A percentile compares a stretch with the other conserved stretches of the same genome.
Evolutionary conservation across 176 grass and related monocot species (phyloP).

Genomic region (Triticum dicoccoides): DNA sequence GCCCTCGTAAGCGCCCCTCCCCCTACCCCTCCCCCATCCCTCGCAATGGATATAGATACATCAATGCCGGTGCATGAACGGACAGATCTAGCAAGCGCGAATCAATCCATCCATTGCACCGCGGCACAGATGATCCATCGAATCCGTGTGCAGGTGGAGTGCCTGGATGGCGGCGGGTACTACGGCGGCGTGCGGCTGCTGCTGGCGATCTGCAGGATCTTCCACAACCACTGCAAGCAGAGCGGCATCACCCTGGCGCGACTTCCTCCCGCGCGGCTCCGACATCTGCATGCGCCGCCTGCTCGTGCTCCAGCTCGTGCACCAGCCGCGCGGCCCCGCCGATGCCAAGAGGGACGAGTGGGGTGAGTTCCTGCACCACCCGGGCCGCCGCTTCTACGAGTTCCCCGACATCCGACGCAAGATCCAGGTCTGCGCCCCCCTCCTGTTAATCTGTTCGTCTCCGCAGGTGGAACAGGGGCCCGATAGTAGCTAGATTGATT

Average conservation of each 20-base stretch:
- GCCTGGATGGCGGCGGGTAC: background rate
- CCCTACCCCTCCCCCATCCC: too few relatives aligned
- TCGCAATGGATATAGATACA: too few relatives aligned
- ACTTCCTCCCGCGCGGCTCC: slow-evolving; percentile 92
- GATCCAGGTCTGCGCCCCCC: slow-evolving; percentile 59
- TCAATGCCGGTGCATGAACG: background rate
- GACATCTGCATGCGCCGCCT: slow-evolving; percentile 92
- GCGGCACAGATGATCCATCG: background rate
- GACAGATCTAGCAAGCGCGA: background rate
- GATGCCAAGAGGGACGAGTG: slow-evolving; percentile 73
- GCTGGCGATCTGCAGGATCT: slow-evolving; percentile 6
- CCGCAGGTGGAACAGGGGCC: too few relatives aligned
- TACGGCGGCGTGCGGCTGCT: slow-evolving; percentile 14
- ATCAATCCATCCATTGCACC: background rate
- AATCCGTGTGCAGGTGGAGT: background rate
- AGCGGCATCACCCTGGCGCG: slow-evolving; percentile 48
- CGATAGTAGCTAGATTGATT: background rate
- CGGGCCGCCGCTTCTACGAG: slow-evolving; percentile 72
- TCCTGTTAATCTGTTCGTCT: too few relatives aligned
- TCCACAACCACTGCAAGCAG: background rate
- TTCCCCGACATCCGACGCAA: slow-evolving; percentile 84
- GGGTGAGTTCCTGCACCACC: slow-evolving; percentile 94
- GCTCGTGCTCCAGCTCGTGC: slow-evolving; percentile 86
- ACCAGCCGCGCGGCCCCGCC: slow-evolving; percentile 46
- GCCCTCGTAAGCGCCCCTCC: slow-evolving; percentile 27